Conservation (phyloP, 495 filamentous ascomycete species). For the Xylaria venustula region DNA sequence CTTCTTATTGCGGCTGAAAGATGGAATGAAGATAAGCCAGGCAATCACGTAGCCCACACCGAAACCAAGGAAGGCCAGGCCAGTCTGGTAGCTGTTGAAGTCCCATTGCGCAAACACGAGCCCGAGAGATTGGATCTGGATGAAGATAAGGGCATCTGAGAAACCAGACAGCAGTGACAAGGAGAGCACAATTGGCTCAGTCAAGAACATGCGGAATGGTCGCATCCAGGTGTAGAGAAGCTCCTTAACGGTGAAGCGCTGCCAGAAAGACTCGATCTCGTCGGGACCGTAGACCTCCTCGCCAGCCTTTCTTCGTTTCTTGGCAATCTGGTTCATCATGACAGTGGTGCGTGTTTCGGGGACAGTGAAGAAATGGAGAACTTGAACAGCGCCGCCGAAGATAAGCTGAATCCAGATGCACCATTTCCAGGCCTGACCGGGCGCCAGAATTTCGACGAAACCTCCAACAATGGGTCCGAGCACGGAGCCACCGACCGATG, state of each 20-base stretch:
- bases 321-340: conserved; percentile 65
- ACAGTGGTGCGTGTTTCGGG: conserved; percentile 69
- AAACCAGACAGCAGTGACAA: conserved; percentile 75
- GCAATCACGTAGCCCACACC: conserved; percentile 64
- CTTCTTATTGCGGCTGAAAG: conserved; percentile 57
- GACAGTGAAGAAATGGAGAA: conserved; percentile 67
- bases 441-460: conserved; percentile 61
- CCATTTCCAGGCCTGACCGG: conserved; percentile 61
- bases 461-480: conserved; percentile 80
- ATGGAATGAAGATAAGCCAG: conserved; percentile 63
- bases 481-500: conserved; percentile 72
- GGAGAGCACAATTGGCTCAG: conserved; percentile 72
- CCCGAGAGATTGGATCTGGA: conserved; percentile 67
- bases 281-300: conserved; percentile 63
- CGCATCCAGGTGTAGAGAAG: conserved; percentile 64
- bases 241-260: conserved; percentile 54
- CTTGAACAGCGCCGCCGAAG: conserved; percentile 64
- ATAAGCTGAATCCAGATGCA: conserved; percentile 81
- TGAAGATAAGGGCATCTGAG: conserved; percentile 77
- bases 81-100: conserved; percentile 55
- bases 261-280: conserved; percentile 53
- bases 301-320: conserved; percentile 55
- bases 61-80: conserved; percentile 65
- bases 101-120: conserved; percentile 66
- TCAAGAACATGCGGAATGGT: conserved; percentile 77